Base-by-base conservation (phyloP, 306 rosid species). In the Malus orientalis region DNA sequence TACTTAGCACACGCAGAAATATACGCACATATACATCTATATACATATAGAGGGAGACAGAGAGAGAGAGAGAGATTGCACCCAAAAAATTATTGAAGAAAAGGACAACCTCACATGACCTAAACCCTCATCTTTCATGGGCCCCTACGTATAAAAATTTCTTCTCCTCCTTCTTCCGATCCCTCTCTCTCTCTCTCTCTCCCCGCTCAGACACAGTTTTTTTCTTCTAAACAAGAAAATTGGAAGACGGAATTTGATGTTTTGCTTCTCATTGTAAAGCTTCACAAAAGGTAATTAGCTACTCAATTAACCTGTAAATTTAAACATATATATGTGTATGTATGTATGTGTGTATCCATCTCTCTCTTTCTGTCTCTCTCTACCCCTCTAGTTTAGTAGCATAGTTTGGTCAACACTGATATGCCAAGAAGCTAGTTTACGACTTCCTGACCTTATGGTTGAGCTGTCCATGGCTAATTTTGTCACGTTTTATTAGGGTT, bases 51-150 rank as follows among this genome's bases (percentile, higher is more conserved):
- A 33, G 8, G 8, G 55, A 49, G 18, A 18, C 55, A 9, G 62
- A 57, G 15, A n/a, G 25, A 54, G 25, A 25, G 25, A 54, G 2
- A 29, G 67, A 62, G 67, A 23, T 5, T 61, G 36, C 36, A 25
- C 36, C 40, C 42, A 30, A 63, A 30, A 16, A 63, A 64, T 64
- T 15, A 76, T 49, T 18, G 57, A 65, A 66, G 88, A 86, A 84
- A 91, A 86, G 67, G 93, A 91, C 91, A 79, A 84, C 75, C 47
- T 86, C 94, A 89, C 94, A 89, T 86, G 90, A 85, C 87, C 88
- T 84, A 64, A 79, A 58, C 59, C 82, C 86, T 72, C 93, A 88
- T 85, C 81, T 83, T 71, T 77, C 81, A 84, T 84, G 92, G 93
- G 83, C 84, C 97, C 90, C 80, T 84, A 83, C 84, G 88, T 84